Conservation (phyloP, 257 asterid species). For the Linderniella brevidens region DNA sequence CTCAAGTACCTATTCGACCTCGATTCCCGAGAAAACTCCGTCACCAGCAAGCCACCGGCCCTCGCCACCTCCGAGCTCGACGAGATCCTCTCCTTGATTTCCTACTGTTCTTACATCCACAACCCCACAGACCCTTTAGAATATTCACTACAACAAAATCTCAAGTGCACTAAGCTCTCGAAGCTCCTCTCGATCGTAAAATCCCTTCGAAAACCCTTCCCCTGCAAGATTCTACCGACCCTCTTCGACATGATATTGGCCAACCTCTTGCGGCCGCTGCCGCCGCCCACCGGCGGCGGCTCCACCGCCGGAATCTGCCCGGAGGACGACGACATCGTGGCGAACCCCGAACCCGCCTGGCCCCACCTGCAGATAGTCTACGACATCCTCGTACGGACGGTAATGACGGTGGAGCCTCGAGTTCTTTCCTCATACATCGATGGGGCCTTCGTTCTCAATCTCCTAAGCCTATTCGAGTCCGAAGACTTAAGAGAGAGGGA, state of each 20-base stretch:
- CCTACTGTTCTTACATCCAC: slow-evolving; percentile 34
- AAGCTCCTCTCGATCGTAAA: slow-evolving; percentile 31
- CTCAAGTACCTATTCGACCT: slow-evolving; percentile 45
- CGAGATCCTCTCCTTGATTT: slow-evolving; percentile 26
- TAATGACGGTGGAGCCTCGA: slow-evolving; percentile 18
- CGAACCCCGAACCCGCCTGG: slow-evolving; percentile 45
- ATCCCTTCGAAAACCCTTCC: slow-evolving; percentile 17
- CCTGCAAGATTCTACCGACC: slow-evolving; percentile 22
- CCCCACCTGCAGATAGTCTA: slow-evolving; percentile 53
- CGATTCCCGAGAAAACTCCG: slow-evolving; percentile 23
- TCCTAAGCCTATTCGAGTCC: slow-evolving; percentile 53
- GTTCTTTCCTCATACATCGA: slow-evolving; percentile 20
- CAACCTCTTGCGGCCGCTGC: slow-evolving; percentile 58
- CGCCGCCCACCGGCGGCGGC: slow-evolving; percentile 18
- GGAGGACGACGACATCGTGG: slow-evolving; percentile 44
- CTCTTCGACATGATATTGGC: slow-evolving; percentile 40
- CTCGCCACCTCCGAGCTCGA: slow-evolving; percentile 15
- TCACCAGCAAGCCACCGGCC: slow-evolving; percentile 13
- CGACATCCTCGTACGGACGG: slow-evolving; percentile 41
- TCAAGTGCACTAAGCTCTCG: slow-evolving; percentile 44
- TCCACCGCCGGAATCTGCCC: slow-evolving; percentile 14
- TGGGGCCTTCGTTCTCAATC: slow-evolving; percentile 29
- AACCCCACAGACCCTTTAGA: slow-evolving; percentile 50
- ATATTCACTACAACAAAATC: slow-evolving; percentile 38
- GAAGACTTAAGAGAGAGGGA: slow-evolving; percentile 70